Evolutionary conservation across 306 rosid species (phyloP), one percentile per base, ranked within the genome.

Genomic region (Prosopis cineraria): DNA sequence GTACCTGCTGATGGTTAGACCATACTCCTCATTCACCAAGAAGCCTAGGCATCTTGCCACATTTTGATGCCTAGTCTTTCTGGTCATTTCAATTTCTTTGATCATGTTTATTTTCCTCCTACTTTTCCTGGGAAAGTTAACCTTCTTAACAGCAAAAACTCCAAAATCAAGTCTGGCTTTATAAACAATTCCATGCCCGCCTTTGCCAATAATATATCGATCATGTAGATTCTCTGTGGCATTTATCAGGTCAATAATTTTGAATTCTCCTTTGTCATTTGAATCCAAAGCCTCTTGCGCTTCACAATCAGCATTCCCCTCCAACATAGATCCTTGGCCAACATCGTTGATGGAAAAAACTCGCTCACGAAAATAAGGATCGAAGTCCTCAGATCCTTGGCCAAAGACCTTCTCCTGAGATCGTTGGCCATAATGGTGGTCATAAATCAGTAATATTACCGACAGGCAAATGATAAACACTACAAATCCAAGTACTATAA

Each of bases 401-500:
- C 77, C 52, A 31, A n/a, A 80, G 67, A 11, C 44, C 2, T 11
- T 20, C 48, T 13, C n/a, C 62, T 82, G 55, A 7, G 81, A 63
- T 73, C 75, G 78, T 74, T 76, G 81, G 10, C 78, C 50, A 30
- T 14, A 80, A 68, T 44, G 55, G 60, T 83, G 34, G 33, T 78
- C 0, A 73, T 40, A n/a, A n/a, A 52, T n/a, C 8, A n/a, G 11
- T n/a, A n/a, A 29, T 52, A 20, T 7, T 20, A 3, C 59, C 36
- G 88, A 58, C 75, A 82, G 20, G 20, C 77, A 60, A 71, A 71
- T 55, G 68, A 81, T 64, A 59, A 84, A 50, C 45, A 85, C 22
- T 7, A 84, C 82, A 17, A 85, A 78, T 31, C 93, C 98, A 5
- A 93, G 83, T 4, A 80, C 79, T 77, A 85, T 86, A 84, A 87